These are phyloP conservation scores for Pilobolus umbonatus DNA, from an alignment of 192 early-diverging fungal genomes.

Conservation along the genomic window DNA sequence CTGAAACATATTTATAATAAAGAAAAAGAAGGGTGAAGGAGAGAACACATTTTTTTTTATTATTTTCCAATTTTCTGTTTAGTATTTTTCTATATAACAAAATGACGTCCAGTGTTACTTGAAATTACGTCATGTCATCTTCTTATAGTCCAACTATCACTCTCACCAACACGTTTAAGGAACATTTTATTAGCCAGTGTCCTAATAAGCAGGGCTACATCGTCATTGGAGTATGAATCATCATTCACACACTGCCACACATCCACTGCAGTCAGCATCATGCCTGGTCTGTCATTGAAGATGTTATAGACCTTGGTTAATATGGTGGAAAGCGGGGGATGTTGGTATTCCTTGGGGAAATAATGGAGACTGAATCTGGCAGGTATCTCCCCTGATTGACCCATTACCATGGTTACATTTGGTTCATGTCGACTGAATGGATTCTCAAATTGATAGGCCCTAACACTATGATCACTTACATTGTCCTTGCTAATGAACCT, in stretches of 20 bases:
- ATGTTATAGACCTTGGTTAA: constrained; percentile 11
- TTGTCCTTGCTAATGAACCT: too few species aligned
- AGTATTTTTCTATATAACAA: not conserved
- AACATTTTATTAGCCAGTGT: constrained; percentile 16
- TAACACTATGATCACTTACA: too few species aligned
- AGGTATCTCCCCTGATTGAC: constrained; percentile 5
- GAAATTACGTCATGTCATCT: not conserved
- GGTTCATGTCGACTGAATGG: not conserved
- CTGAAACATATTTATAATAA: constrained; percentile 3
- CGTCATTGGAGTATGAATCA: not conserved
- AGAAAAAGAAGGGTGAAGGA: not conserved
- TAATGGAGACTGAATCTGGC: constrained; percentile 5
- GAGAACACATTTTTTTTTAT: not conserved
- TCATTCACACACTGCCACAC: constrained; percentile 3
- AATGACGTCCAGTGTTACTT: not conserved
- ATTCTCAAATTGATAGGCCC: too few species aligned
- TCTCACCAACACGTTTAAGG: constrained; percentile 9
- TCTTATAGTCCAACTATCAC: not conserved
- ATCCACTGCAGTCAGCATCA: not conserved
- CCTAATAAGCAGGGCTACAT: constrained; percentile 7
- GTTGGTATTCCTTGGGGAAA: constrained; percentile 9
- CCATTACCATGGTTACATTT: not conserved
- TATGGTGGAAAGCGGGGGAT: constrained; percentile 11
- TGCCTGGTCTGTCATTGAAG: constrained; percentile 7
- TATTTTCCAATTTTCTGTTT: not conserved